Conservation (phyloP, 805 yeast genomes). For the Crinitomyces ghanaensis region DNA sequence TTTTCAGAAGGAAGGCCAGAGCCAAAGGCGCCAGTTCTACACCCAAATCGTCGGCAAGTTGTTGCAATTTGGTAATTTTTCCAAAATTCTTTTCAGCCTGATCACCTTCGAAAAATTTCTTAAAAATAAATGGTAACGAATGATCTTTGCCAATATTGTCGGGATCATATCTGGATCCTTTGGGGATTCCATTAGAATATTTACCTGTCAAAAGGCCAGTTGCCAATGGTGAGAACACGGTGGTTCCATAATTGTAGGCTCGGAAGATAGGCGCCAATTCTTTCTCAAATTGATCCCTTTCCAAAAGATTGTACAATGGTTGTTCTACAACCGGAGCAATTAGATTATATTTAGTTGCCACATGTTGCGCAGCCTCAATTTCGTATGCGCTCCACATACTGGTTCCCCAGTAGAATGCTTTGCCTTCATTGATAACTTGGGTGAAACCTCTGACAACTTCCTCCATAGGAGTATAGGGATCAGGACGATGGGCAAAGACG, state of each 20-base stretch:
- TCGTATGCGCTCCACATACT: slow-evolving; percentile 25
- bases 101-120: slow-evolving; percentile 14
- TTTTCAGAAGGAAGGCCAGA: slow-evolving; percentile 23
- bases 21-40: slow-evolving; percentile 23
- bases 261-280: slow-evolving; percentile 22
- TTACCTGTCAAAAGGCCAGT: slow-evolving; percentile 26
- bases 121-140: slow-evolving; percentile 8
- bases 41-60: slow-evolving; percentile 20
- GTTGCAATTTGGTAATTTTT: slow-evolving; percentile 17
- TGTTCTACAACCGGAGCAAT: slow-evolving; percentile 26
- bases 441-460: slow-evolving; percentile 26
- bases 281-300: slow-evolving; percentile 21
- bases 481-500: slow-evolving; percentile 26
- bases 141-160: slow-evolving; percentile 11
- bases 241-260: slow-evolving; percentile 23
- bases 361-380: slow-evolving; percentile 25
- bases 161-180: slow-evolving; percentile 16
- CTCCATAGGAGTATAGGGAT: slow-evolving; percentile 22
- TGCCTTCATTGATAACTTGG: slow-evolving; percentile 23
- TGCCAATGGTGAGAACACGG: slow-evolving; percentile 25
- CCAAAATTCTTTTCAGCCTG: slow-evolving; percentile 18
- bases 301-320: slow-evolving; percentile 20
- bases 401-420: slow-evolving; percentile 26
- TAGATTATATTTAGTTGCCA: slow-evolving; percentile 22
- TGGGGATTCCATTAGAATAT: slow-evolving; percentile 18